Base-by-base conservation (phyloP, 2,329 filamentous ascomycete species). In the Colletotrichum siamense region DNA sequence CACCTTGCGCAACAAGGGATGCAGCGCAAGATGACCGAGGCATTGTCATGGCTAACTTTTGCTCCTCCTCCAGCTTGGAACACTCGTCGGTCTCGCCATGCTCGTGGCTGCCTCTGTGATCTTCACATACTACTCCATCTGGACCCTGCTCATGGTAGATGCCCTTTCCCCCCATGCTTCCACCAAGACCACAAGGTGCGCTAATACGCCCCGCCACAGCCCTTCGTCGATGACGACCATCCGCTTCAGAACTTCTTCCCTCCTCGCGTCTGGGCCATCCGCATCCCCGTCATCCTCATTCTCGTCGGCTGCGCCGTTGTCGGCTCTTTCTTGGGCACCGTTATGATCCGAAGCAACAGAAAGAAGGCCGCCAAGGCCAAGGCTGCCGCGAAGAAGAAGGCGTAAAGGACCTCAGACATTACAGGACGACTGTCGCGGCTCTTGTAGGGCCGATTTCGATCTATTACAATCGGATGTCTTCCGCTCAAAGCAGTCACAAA, bases 331-430 rank as follows among this genome's bases (percentile, higher is more conserved):
- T 91, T 99, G 80, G 94, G 95, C 82, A 93, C 98, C 83, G 96
- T 99, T 83, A 99, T 99, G 97, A 99, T 99, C 88, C 93, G 95
- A 85, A 99, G 96, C 91, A 98, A 98, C 90, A 91, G 94, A 85
- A 99, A 99, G 92, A 98, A 97, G 92, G 95, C 95, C 5, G 93
- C 95, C 80, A 99, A 99, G 91, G 94, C 94, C 78, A 96, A 96
- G 87, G 94, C 94, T 73, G 94, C 94, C 24, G 84, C 87, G 55
- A 95, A 95, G 90, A 98, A 98, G 93, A 97, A 98, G 93, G 92
- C 93, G 77, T 95, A 90, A 88, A 81, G 70, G 39, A 36, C 6
- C 1, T 18, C 16, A n/a, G 30, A n/a, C 32, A 49, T 7, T 44
- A 34, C 10, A 63, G 8, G 16, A 63, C 30, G 26, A 22, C 18